phyloP scores from a whole-genome alignment of 345 rosid species.

The Arabidopsis thaliana region DNA sequence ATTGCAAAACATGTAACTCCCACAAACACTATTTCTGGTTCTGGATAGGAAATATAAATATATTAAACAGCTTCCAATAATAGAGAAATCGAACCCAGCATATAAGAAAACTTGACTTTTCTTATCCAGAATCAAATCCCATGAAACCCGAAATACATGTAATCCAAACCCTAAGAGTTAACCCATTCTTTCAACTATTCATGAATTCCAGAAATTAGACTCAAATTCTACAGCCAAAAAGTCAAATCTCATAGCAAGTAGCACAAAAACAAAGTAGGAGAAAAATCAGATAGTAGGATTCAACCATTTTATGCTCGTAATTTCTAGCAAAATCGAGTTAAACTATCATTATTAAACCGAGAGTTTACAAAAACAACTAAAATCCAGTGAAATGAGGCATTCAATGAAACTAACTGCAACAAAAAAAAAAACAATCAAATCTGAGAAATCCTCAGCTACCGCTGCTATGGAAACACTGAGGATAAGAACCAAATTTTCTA shows the following conservation, averaged over 20 bases:
- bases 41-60: constrained; percentile 47
- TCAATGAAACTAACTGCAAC: constrained; percentile 7
- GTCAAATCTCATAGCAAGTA: constrained; percentile 17
- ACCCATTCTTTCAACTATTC: neutral
- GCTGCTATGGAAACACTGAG: neutral
- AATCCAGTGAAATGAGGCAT: neutral
- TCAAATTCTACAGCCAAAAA: constrained; percentile 17
- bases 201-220: constrained; percentile 3
- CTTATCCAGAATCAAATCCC: constrained; percentile 33
- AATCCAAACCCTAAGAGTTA: neutral
- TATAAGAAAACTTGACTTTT: neutral
- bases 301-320: neutral
- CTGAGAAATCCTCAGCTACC: constrained; percentile 26
- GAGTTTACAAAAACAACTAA: neutral
- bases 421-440: neutral
- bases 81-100: constrained; percentile 5
- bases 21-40: constrained; percentile 46
- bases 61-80: constrained; percentile 36
- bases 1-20: constrained; percentile 43
- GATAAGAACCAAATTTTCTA: neutral
- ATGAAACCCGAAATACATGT: neutral
- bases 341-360: neutral
- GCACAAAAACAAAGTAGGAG: neutral
- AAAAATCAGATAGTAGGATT: constrained; percentile 9
- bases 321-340: neutral